Conservation (phyloP, 345 rosid genomes). For the Aquilaria sinensis region DNA sequence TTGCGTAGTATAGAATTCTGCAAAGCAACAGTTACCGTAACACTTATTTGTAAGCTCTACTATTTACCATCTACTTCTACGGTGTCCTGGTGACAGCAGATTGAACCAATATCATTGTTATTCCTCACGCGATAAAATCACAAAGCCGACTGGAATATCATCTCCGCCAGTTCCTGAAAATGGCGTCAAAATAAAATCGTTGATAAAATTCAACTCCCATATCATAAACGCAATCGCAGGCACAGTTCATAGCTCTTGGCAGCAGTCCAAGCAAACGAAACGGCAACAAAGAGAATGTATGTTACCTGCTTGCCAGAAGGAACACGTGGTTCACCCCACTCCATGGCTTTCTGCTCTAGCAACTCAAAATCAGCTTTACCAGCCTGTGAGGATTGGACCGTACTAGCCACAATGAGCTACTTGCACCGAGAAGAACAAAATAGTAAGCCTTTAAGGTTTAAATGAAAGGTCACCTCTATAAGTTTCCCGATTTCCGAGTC, state of each 20-base stretch:
- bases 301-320: slow-evolving; percentile 93
- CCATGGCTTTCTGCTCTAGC: slow-evolving; percentile 80
- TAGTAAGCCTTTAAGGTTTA: neutral
- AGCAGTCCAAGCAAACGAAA: neutral
- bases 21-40: too few species aligned
- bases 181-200: slow-evolving; percentile 2
- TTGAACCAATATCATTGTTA: too few species aligned
- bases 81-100: too few species aligned
- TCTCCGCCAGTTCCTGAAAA: slow-evolving; percentile 91
- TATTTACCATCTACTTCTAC: too few species aligned
- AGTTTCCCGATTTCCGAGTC: slow-evolving; percentile 58
- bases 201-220: slow-evolving; percentile 7
- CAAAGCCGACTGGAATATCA: slow-evolving; percentile 77
- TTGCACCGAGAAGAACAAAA: neutral
- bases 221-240: neutral
- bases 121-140: neutral
- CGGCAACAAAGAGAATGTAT: too few species aligned
- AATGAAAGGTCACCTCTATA: slow-evolving; percentile 44
- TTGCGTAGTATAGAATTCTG: too few species aligned
- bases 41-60: too few species aligned
- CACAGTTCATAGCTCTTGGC: neutral
- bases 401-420: neutral
- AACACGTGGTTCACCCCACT: slow-evolving; percentile 88
- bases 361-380: slow-evolving; percentile 78
- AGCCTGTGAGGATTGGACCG: slow-evolving; percentile 35